Percentiles rank a stretch among this genome's conserved stretches.
These are phyloP conservation scores for Tricholoma terreum DNA, from an alignment of 768 basidiomycete species.

Conservation along the genomic window DNA sequence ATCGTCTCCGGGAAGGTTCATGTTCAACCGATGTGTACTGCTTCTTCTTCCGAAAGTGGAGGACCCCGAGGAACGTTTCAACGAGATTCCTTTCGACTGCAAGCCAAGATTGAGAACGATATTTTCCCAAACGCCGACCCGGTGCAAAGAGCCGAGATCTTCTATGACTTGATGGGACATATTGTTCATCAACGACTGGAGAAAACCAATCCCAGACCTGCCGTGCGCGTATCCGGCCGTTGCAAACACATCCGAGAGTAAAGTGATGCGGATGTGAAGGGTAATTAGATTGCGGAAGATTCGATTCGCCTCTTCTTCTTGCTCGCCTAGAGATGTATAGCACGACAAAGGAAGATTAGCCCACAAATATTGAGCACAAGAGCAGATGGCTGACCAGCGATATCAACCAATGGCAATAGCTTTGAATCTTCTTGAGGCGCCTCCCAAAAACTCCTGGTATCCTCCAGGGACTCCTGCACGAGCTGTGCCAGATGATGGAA, in stretches of 20 bases:
- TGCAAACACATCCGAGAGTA: constrained; percentile 85
- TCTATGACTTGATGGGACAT: constrained; percentile 61
- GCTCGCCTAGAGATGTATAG: constrained; percentile 33
- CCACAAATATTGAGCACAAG: not conserved
- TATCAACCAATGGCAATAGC: constrained; percentile 61
- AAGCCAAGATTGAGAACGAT: constrained; percentile 67
- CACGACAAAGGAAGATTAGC: not conserved
- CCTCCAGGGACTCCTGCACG: constrained; percentile 64
- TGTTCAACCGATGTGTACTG: constrained; percentile 39
- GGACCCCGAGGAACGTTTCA: constrained; percentile 38
- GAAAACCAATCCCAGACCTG: constrained; percentile 67
- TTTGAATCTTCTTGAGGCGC: constrained; percentile 51
- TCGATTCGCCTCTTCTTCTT: constrained; percentile 50
- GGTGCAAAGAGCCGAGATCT: constrained; percentile 77
- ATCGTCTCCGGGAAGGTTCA: constrained; percentile 40
- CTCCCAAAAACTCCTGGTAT: constrained; percentile 73
- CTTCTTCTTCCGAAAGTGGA: constrained; percentile 47
- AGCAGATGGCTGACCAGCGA: constrained; percentile 34
- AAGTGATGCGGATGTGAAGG: constrained; percentile 73
- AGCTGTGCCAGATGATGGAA: constrained; percentile 66
- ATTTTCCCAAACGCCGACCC: constrained; percentile 84
- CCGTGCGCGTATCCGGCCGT: constrained; percentile 81
- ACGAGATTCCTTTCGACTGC: constrained; percentile 49
- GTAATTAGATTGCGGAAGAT: constrained; percentile 71
- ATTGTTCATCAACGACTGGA: constrained; percentile 70